Conservation (phyloP, 352 stramenopile genomes). For the Phytophthora pinifolia region DNA sequence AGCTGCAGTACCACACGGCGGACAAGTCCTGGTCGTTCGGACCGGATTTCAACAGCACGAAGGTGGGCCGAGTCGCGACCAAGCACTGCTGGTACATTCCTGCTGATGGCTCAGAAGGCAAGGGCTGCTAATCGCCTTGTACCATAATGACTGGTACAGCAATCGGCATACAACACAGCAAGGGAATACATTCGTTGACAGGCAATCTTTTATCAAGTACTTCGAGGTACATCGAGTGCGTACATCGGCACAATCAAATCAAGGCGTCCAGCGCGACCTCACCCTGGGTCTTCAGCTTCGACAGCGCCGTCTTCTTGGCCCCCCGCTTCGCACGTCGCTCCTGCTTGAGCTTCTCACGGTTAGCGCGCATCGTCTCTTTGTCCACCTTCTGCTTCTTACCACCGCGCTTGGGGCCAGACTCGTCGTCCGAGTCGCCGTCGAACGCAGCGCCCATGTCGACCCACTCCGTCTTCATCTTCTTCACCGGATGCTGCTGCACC, state of each 20-base stretch:
- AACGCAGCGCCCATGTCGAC: constrained; percentile 81
- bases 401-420: constrained; percentile 12
- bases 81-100: constrained; percentile 28
- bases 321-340: constrained; percentile 55
- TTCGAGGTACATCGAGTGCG: no score
- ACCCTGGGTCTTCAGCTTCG: constrained; percentile 40
- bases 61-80: constrained; percentile 14
- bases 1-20: constrained; percentile 21
- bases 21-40: constrained; percentile 16
- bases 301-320: constrained; percentile 61
- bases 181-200: no score
- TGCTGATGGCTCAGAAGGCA: constrained; percentile 8
- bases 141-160: no score
- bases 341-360: constrained; percentile 55
- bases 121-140: constrained; percentile 1
- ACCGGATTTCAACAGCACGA: constrained; percentile 6
- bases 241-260: constrained; percentile 3
- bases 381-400: constrained; percentile 41
- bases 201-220: no score
- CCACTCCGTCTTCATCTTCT: constrained; percentile 46
- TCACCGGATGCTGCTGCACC: constrained; percentile 16
- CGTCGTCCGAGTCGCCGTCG: constrained; percentile 58
- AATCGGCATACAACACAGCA: no score
- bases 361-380: constrained; percentile 57
- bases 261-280: constrained; percentile 51